phyloP scores from a whole-genome alignment of 2,329 filamentous ascomycete species.

The Exophiala dermatitidis region DNA sequence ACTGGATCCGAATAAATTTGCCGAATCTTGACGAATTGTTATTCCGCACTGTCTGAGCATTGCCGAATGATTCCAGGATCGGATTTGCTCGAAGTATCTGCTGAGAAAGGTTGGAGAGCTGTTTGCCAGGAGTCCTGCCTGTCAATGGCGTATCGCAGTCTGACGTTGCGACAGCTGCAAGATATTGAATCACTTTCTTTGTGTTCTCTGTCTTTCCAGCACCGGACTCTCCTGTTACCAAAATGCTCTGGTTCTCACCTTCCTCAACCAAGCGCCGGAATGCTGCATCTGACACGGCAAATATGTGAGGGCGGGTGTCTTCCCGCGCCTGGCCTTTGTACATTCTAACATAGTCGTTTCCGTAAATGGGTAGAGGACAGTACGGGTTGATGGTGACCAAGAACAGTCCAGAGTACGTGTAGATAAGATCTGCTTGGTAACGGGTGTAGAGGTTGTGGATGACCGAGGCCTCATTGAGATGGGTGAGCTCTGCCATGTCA shows the following conservation, averaged over 20 bases:
- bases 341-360: slow-evolving; percentile 95
- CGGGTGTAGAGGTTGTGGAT: slow-evolving; percentile 93
- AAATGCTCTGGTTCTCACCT: slow-evolving; percentile 90
- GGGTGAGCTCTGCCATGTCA: slow-evolving; percentile 98
- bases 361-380: slow-evolving; percentile 88
- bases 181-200: slow-evolving; percentile 98
- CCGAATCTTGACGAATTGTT: slow-evolving; percentile 98
- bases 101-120: slow-evolving; percentile 81
- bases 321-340: slow-evolving; percentile 87
- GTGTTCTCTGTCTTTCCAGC: slow-evolving; percentile 99
- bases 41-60: slow-evolving; percentile 94
- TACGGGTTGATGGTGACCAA: slow-evolving; percentile 97
- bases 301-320: slow-evolving; percentile 95
- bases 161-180: slow-evolving; percentile 83
- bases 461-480: slow-evolving; percentile 94
- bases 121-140: slow-evolving; percentile 52
- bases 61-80: slow-evolving; percentile 95
- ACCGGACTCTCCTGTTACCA: slow-evolving; percentile 96
- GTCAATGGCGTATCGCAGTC: slow-evolving; percentile 54
- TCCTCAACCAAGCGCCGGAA: slow-evolving; percentile 95
- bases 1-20: slow-evolving; percentile 97
- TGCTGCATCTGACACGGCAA: slow-evolving; percentile 92
- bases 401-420: slow-evolving; percentile 94
- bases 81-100: slow-evolving; percentile 95
- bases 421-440: slow-evolving; percentile 94